These are phyloP conservation scores for Lycium ferocissimum DNA, from an alignment of 257 asterid species.

Conservation along the genomic window DNA sequence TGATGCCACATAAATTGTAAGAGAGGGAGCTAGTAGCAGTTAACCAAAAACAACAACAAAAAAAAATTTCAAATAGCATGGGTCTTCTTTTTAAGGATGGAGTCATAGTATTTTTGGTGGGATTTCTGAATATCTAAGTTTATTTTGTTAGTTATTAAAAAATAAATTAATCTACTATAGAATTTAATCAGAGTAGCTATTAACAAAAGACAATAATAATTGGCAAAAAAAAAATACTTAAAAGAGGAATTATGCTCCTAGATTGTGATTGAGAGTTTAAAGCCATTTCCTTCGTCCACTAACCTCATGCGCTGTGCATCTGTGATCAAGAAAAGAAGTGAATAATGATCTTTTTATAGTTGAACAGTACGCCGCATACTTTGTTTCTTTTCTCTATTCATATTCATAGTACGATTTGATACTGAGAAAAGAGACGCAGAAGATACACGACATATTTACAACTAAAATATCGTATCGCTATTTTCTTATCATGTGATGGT, in stretches of 20 bases:
- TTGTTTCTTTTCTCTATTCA: neutral
- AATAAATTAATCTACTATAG: no score
- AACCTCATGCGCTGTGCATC: neutral
- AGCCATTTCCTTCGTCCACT: slow-evolving; percentile 17
- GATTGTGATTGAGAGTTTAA: neutral
- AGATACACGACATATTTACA: neutral
- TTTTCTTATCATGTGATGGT: neutral
- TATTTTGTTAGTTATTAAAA: no score
- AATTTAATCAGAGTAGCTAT: neutral
- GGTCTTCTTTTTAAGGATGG: no score
- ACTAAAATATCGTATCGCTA: no score
- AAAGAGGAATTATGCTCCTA: neutral
- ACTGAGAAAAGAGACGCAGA: neutral
- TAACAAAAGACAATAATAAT: neutral
- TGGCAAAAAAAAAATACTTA: no score
- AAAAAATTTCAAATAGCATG: no score
- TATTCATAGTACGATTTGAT: slow-evolving; percentile 20
- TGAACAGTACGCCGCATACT: slow-evolving; percentile 1
- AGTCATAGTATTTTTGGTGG: no score
- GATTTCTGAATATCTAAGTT: no score
- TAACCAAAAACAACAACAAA: no score
- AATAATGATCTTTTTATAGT: neutral
- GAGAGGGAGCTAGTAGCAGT: no score
- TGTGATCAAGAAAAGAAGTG: neutral
- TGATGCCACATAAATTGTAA: no score